Base-by-base conservation (phyloP, 2,329 filamentous ascomycete species). In the Diaporthe ilicicola region DNA sequence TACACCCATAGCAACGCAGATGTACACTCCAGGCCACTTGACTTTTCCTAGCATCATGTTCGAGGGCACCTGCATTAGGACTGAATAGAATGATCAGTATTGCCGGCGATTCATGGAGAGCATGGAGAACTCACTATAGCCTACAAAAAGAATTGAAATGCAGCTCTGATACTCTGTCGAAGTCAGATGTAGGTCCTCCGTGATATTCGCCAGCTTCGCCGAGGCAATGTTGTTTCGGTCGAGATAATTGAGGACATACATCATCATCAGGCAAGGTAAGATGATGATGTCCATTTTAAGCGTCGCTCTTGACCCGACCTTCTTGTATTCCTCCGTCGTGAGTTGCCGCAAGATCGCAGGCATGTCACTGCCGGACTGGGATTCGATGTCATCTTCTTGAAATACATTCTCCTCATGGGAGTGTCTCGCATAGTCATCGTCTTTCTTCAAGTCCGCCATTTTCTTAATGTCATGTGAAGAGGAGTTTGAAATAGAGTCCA, bases 1-100 rank as follows among this genome's bases (percentile, higher is more conserved):
- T 17, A 85, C 73, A 1, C 83, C 77, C 81, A 88, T 86, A 9
- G 81, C 84, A 8, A 73, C 73, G n/a, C 85, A 86, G 9, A 88
- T 84, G 72, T 88, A 88, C 29, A 87, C 74, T 0, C 82, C 84
- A 6, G 86, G 86, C 66, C 83, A 84, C 15, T 70, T 73, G 72
- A 83, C 68, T 68, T 78, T 75, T 65, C 77, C 78, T 7, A 81
- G 73, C 9, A 82, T 70, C 69, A 83, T 77, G 72, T 82, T 83
- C 32, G 78, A 80, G 0, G 81, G 81, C 8, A 81, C 74, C 54
- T 82, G 81, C 70, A 81, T 78, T 9, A 78, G 4, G 22, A 42
- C 54, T 59, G 9, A 17, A n/a, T 24, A n/a, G n/a, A 53, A 56
- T 2, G 9, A 27, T 56, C 6, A 56, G 22, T 24, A 42, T 42